Evolutionary conservation across 2,329 filamentous ascomycete species (phyloP), one percentile per base, ranked within the genome.

Genomic region (Paradendryphiella salina): DNA sequence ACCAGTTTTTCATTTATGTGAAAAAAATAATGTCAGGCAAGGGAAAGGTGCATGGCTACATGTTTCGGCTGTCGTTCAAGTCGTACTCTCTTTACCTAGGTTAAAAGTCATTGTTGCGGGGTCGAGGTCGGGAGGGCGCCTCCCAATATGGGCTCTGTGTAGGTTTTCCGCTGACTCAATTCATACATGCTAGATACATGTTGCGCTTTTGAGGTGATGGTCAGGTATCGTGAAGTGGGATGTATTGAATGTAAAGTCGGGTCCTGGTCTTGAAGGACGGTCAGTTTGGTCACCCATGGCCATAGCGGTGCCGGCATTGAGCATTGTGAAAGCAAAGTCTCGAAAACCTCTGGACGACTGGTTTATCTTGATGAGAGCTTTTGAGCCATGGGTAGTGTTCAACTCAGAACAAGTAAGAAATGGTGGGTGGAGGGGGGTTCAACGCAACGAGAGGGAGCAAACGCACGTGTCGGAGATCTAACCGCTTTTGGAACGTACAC

Each of bases 401-500:
- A 26, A 26, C 7, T 26, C 7, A 9, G 23, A 26, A 26, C 8
- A 29, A 37, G 11, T 5, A 20, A 10, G 6, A n/a, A 31, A 35
- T 37, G 42, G 17, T 39, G 21, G 34, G 45, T 38, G 31, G 21
- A 45, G 36, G 29, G 18, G 29, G 11, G n/a, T 32, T 31, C 44
- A 42, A 37, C 21, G 33, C 42, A 45, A 43, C 46, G 29, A 44
- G 39, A 54, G 51, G 45, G 46, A 55, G 51, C 28, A 33, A 33
- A 32, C 39, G 57, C 60, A 58, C 59, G 61, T 59, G 60, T 49
- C 46, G 47, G 46, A 17, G 38, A 40, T 45, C 62, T 59, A 64
- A 38, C 63, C 59, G 46, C 50, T 46, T 56, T 44, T 46, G 50
- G 47, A 62, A 62, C 59, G 56, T 61, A 58, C 60, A 58, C 58